Evolutionary conservation across 73 alveolate genomes (phyloP).

Genomic region (Breviolum minutum): DNA sequence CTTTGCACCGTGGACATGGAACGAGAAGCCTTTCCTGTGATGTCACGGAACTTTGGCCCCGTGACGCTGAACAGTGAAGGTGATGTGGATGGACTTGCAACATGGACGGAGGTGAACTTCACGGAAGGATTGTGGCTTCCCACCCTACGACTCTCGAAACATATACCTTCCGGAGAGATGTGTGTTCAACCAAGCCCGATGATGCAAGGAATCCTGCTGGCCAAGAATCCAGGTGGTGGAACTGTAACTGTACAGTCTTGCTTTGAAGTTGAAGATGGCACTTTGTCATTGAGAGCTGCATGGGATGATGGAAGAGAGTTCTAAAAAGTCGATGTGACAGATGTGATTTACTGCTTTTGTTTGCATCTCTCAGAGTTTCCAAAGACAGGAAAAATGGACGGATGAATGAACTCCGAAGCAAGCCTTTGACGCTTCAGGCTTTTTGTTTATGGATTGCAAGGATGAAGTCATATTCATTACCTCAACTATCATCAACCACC

Average conservation of each 20-base stretch:
- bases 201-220: conserved; percentile 42
- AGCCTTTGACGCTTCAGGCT: background rate
- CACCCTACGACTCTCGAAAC: background rate
- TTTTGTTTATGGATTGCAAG: background rate
- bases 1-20: conserved; percentile 37
- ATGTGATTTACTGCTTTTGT: too few species aligned
- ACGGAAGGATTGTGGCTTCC: background rate
- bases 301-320: background rate
- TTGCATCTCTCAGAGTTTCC: background rate
- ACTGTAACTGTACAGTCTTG: background rate
- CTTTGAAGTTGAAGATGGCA: conserved; percentile 13
- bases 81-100: conserved; percentile 12
- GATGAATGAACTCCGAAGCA: background rate
- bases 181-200: conserved; percentile 29
- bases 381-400: background rate
- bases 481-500: background rate
- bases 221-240: background rate
- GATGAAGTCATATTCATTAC: background rate
- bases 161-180: background rate
- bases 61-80: background rate
- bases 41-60: background rate
- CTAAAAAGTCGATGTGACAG: background rate
- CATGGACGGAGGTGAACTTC: conserved; percentile 40
- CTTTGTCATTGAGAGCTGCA: background rate
- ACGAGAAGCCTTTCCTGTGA: background rate